A percentile compares a stretch with the other conserved stretches of the same genome.
These are phyloP conservation scores for Penicillium sp. DNA, from an alignment of 2,329 filamentous ascomycete genomes.

Conservation along the genomic window DNA sequence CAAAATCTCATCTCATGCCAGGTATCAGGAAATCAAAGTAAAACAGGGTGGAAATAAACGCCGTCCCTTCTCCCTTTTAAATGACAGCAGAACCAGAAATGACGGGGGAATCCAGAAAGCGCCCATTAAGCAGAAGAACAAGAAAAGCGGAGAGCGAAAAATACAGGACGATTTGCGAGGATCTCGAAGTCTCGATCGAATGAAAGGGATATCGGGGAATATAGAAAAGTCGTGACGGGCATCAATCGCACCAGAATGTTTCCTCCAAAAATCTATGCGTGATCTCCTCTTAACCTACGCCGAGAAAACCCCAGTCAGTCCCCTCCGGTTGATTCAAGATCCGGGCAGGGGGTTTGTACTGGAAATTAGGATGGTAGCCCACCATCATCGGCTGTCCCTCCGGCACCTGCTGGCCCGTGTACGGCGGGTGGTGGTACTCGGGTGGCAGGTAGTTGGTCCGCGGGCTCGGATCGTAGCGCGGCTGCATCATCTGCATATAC, in stretches of 20 bases:
- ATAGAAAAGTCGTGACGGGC: constrained; percentile 21
- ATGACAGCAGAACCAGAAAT: constrained; percentile 7
- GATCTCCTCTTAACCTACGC: constrained; percentile 31
- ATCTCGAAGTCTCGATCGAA: constrained; percentile 3
- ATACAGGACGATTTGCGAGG: constrained; percentile 12
- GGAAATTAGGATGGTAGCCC: constrained; percentile 31
- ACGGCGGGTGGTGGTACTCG: constrained; percentile 30
- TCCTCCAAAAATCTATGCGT: constrained; percentile 11
- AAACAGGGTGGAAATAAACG: constrained; percentile 9
- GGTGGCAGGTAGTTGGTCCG: constrained; percentile 31
- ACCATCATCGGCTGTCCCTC: constrained; percentile 32
- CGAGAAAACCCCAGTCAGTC: constrained; percentile 40
- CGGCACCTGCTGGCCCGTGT: constrained; percentile 26
- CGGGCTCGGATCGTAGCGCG: constrained; percentile 29
- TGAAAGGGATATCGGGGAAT: constrained; percentile 9
- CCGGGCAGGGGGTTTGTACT: constrained; percentile 33
- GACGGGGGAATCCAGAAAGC: constrained; percentile 15
- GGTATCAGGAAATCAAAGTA: constrained; percentile 17
- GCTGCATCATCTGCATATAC: constrained; percentile 31
- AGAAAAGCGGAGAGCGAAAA: neutral
- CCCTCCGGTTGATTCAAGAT: constrained; percentile 38
- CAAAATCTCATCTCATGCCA: constrained; percentile 11
- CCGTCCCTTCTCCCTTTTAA: constrained; percentile 17
- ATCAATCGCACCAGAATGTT: constrained; percentile 18
- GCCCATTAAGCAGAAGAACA: constrained; percentile 4